Evolutionary conservation across 2,329 filamentous ascomycete genomes (phyloP).

Genomic region (Lasiodiplodia sp.): DNA sequence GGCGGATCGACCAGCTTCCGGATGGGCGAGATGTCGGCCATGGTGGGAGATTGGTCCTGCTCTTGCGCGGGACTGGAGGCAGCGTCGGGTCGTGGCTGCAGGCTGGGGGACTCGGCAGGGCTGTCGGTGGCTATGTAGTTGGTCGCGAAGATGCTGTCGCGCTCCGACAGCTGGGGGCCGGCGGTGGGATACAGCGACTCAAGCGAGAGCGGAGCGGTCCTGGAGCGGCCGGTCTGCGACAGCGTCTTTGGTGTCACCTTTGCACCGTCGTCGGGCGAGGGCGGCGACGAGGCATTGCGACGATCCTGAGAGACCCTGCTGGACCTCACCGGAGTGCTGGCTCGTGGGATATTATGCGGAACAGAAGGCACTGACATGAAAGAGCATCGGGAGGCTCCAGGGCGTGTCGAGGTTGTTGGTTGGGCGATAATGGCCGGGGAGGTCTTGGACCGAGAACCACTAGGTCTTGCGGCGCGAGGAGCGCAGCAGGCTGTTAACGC

Average conservation of each 20-base stretch:
- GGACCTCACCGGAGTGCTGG: constrained; percentile 50
- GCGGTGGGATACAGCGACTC: constrained; percentile 47
- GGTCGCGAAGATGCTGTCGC: constrained; percentile 70
- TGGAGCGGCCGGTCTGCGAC: constrained; percentile 47
- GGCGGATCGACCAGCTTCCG: constrained; percentile 44
- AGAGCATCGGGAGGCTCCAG: constrained; percentile 34
- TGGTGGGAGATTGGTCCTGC: constrained; percentile 39
- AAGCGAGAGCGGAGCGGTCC: constrained; percentile 45
- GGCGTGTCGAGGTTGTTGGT: no score
- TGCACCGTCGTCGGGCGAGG: constrained; percentile 33
- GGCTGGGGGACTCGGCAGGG: constrained; percentile 48
- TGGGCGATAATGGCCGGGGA: constrained; percentile 8
- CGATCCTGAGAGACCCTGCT: constrained; percentile 37
- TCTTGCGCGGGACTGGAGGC: constrained; percentile 32
- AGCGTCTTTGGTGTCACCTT: constrained; percentile 44
- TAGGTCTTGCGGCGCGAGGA: constrained; percentile 7
- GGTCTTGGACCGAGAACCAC: constrained; percentile 17
- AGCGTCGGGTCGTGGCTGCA: constrained; percentile 45
- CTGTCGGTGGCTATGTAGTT: constrained; percentile 63
- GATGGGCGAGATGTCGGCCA: constrained; percentile 41
- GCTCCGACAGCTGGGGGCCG: constrained; percentile 64
- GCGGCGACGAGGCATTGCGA: constrained; percentile 34
- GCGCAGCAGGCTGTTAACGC: constrained; percentile 18
- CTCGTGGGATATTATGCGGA: constrained; percentile 47
- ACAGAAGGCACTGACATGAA: constrained; percentile 50